Percentiles rank a stretch among this genome's conserved stretches.
Conservation (phyloP, 164 flowering plant species). For the Annona squamosa region DNA sequence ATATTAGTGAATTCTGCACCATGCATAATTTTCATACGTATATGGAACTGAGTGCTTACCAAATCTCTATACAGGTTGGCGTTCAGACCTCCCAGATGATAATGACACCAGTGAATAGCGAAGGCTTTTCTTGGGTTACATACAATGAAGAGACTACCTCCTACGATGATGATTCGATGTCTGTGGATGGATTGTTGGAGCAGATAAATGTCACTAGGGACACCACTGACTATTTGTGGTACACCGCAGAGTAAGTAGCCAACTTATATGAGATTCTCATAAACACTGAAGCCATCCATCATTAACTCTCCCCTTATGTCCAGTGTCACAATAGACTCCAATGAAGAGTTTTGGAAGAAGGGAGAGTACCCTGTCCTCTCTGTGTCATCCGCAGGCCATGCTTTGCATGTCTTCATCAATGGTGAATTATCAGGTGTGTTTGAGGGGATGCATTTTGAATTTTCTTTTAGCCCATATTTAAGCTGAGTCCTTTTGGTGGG, state of each 20-base stretch:
- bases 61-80: conserved; percentile 34
- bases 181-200: conserved; percentile 50
- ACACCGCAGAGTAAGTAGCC: conserved; percentile 70
- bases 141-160: conserved; percentile 60
- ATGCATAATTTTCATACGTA: neutral
- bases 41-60: neutral
- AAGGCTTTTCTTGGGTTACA: conserved; percentile 61
- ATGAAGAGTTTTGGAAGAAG: conserved; percentile 55
- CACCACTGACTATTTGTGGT: conserved; percentile 80
- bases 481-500: neutral
- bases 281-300: neutral
- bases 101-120: conserved; percentile 32
- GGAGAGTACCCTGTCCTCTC: conserved; percentile 59
- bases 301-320: neutral
- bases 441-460: neutral
- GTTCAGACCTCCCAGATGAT: conserved; percentile 41
- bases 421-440: conserved; percentile 60
- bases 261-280: neutral
- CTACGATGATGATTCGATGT: conserved; percentile 29
- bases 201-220: conserved; percentile 75
- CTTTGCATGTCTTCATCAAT: conserved; percentile 73
- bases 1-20: neutral
- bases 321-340: conserved; percentile 53
- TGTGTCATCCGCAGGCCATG: conserved; percentile 82
- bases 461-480: neutral